Base-by-base conservation (phyloP, 805 yeast genomes). In the Candida michaelii region DNA sequence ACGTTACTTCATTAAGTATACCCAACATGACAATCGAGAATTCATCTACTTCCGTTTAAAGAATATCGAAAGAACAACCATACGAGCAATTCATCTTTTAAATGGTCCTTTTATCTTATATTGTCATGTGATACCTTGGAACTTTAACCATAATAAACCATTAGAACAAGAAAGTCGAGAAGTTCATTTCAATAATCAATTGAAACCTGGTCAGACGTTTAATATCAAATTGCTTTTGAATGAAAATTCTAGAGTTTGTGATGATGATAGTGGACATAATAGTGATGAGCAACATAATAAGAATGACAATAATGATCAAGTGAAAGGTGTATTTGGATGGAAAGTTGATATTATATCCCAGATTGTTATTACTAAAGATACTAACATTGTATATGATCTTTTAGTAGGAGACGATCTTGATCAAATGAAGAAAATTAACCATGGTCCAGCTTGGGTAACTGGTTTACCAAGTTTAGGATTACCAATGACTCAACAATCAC, bases 201-300 rank as follows among this genome's bases (percentile, higher is more conserved):
- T 88, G 15, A 82, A 81, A 48, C 93, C 96, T 0, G 87, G 85
- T 17, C 85, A 82, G 52, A 69, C 80, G 5, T 85, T 84, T 58
- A 74, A 77, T 44, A 82, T 80, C 2, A 67, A 66, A 43, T 63
- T 87, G 18, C 51, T 60, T 13, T 56, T 85, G 50, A 80, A 77
- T 55, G 60, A 62, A 3, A 71, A 74, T 47, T 73, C 80, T 10
- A 14, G 19, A 15, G 14, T 49, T 6, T 5, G 19, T 4, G 21
- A n/a, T 12, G 34, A 19, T 3, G 39, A 39, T 25, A 23, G 23
- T 15, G 38, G 42, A 10, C 29, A 25, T 25, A 25, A 7, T 6
- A 8, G 23, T 8, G 8, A 21, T 6, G 23, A 21, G 23, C 23
- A 21, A 8, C 23, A 5, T 21, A 21, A 21, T 6, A 8, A 21